phyloP scores from a whole-genome alignment of 139 green algal genomes.

The Coelastrella sp. region DNA sequence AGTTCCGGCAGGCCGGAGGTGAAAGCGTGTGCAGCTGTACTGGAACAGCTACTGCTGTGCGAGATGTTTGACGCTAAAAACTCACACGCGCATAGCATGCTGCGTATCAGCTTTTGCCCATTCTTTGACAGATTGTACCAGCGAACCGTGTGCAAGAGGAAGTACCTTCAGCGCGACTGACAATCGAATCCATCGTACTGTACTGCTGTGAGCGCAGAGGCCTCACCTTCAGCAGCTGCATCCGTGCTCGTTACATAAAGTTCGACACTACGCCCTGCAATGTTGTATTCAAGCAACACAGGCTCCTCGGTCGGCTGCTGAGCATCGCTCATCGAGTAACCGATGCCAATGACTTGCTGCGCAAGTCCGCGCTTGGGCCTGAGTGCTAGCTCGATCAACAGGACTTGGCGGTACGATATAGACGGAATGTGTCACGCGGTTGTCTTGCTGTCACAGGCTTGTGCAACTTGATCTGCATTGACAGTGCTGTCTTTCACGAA shows the following conservation, averaged over 20 bases:
- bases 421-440: too few species aligned
- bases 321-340: background rate
- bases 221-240: background rate
- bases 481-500: too few species aligned
- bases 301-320: background rate
- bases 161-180: background rate
- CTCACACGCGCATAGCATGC: too few species aligned
- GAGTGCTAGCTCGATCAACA: too few species aligned
- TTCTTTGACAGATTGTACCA: too few species aligned
- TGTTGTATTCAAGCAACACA: background rate
- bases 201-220: background rate
- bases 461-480: too few species aligned
- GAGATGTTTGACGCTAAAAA: background rate
- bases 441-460: too few species aligned
- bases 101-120: too few species aligned
- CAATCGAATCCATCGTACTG: background rate
- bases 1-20: background rate
- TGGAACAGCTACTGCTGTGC: background rate
- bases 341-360: background rate
- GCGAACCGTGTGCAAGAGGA: too few species aligned
- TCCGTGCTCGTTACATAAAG: background rate
- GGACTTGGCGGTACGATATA: too few species aligned
- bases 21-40: background rate
- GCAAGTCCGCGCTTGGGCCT: background rate
- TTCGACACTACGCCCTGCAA: background rate